A percentile compares a stretch with the other conserved stretches of the same genome.
These are phyloP conservation scores for Suhomyces guaymorum DNA, from an alignment of 1,139 yeast species.

Conservation along the genomic window DNA sequence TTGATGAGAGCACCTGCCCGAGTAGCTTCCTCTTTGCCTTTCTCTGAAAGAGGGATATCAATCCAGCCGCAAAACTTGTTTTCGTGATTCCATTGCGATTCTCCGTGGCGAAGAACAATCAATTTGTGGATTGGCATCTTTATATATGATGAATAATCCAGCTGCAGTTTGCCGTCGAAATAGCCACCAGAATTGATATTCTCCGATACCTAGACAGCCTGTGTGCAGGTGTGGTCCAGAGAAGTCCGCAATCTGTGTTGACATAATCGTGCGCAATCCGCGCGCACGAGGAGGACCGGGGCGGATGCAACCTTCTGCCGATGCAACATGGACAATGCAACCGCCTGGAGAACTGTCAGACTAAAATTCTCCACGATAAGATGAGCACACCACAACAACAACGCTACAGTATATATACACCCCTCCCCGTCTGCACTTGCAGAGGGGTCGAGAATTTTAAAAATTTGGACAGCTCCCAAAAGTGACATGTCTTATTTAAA, in stretches of 20 bases:
- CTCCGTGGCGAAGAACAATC: conserved; percentile 70
- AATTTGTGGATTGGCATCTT: conserved; percentile 32
- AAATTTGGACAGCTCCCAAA: conserved; percentile 1
- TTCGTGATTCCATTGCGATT: conserved; percentile 69
- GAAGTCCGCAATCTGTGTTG: neutral
- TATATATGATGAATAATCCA: neutral
- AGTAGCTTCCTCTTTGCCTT: conserved; percentile 63
- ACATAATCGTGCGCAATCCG: no score
- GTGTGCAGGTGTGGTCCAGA: conserved; percentile 4
- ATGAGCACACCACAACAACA: conserved; percentile 5
- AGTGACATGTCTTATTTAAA: conserved; percentile 14
- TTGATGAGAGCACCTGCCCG: conserved; percentile 57
- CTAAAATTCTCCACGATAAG: conserved; percentile 4
- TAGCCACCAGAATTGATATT: neutral
- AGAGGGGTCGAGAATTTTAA: no score
- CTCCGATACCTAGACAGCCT: neutral
- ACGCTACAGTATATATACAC: conserved; percentile 3
- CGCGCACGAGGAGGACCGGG: no score
- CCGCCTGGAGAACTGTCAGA: conserved; percentile 1
- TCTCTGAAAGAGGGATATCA: conserved; percentile 63
- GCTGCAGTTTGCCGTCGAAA: neutral
- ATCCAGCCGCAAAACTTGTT: conserved; percentile 83
- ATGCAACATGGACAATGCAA: conserved; percentile 7
- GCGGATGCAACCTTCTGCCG: neutral
- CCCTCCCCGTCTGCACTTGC: no score